Conservation (phyloP, 139 green algal genomes). For the Ostreobium quekettii region DNA sequence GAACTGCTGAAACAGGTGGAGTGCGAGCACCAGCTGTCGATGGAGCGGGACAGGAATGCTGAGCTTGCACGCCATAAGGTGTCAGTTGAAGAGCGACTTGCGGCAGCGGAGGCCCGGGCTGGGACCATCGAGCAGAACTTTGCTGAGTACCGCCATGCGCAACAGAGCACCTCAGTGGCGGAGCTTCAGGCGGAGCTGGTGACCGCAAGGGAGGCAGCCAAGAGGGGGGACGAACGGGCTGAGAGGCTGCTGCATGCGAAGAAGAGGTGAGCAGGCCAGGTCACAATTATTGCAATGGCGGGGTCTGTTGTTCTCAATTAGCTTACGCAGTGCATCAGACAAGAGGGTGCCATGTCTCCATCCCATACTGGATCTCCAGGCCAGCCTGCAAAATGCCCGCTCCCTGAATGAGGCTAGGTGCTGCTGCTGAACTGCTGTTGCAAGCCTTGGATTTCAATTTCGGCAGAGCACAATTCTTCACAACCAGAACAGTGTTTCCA, state of each 20-base stretch:
- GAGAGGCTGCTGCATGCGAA: background rate
- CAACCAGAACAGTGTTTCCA: no score
- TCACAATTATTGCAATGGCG: background rate
- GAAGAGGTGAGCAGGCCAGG: background rate
- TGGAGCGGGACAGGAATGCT: conserved; percentile 41
- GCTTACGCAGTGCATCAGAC: no score
- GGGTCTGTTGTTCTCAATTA: background rate
- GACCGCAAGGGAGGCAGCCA: background rate
- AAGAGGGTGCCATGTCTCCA: background rate
- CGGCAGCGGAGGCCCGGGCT: conserved; percentile 30
- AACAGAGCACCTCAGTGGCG: conserved; percentile 20
- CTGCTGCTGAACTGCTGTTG: no score
- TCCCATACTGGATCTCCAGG: background rate
- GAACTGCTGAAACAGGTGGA: no score
- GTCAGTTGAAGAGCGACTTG: conserved; percentile 34
- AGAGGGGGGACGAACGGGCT: background rate
- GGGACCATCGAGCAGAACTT: conserved; percentile 39
- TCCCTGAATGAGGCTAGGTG: no score
- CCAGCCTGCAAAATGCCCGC: background rate
- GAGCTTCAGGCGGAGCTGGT: conserved; percentile 22
- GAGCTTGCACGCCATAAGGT: conserved; percentile 36
- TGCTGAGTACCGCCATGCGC: conserved; percentile 8
- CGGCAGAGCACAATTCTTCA: no score
- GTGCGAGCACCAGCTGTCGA: conserved; percentile 61
- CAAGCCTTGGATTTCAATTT: no score